Percentiles rank a stretch among this genome's conserved stretches.
Conservation (phyloP, 176 grass and related monocot species). For the Zoysia japonica region DNA sequence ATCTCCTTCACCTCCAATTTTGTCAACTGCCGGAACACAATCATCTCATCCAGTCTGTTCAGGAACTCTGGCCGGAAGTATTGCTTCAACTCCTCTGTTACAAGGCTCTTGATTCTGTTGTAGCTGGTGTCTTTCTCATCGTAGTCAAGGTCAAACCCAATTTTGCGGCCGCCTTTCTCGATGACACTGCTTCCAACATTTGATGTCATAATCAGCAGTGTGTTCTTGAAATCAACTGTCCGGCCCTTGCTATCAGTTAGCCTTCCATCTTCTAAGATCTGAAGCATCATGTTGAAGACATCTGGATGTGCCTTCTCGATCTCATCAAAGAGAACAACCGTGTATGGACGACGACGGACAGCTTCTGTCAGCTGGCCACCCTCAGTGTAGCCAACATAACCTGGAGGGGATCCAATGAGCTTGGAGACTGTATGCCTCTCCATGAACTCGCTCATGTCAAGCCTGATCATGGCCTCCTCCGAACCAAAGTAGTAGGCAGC, state of each 20-base stretch:
- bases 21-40: slow-evolving; percentile 93
- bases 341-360: slow-evolving; percentile 86
- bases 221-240: slow-evolving; percentile 96
- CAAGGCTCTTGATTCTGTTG: slow-evolving; percentile 89
- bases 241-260: slow-evolving; percentile 91
- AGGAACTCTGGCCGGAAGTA: slow-evolving; percentile 93
- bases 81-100: slow-evolving; percentile 92
- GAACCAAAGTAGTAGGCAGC: slow-evolving; percentile 93
- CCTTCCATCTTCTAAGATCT: slow-evolving; percentile 95
- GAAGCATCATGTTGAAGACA: slow-evolving; percentile 99
- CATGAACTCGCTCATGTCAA: slow-evolving; percentile 99
- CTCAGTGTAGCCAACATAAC: slow-evolving; percentile 96
- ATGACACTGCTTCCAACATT: slow-evolving; percentile 95
- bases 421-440: slow-evolving; percentile 95
- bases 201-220: slow-evolving; percentile 86
- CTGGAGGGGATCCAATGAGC: slow-evolving; percentile 93
- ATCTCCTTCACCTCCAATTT: slow-evolving; percentile 98
- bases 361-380: slow-evolving; percentile 92
- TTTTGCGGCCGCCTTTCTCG: slow-evolving; percentile 87
- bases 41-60: slow-evolving; percentile 95
- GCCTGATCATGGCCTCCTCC: slow-evolving; percentile 93
- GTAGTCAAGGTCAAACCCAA: slow-evolving; percentile 85
- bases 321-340: slow-evolving; percentile 94
- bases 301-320: slow-evolving; percentile 98
- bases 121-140: slow-evolving; percentile 96